Conservation (phyloP, 2,329 filamentous ascomycete genomes). For the Didymella glomerata region DNA sequence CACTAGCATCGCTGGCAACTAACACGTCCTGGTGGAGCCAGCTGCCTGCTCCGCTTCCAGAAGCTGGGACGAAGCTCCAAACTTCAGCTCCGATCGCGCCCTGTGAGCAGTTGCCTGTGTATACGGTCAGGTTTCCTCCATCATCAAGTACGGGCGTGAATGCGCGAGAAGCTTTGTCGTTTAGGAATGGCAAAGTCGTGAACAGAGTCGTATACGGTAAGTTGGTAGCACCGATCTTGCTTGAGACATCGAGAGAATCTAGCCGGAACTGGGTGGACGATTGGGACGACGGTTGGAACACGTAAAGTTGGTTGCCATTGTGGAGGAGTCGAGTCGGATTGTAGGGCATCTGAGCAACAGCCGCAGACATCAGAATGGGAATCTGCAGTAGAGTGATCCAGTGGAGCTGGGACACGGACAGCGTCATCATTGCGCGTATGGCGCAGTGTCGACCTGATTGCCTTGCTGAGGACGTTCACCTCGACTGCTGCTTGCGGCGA, state of each 20-base stretch:
- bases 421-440: conserved; percentile 16
- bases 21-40: conserved; percentile 61
- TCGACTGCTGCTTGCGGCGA: conserved; percentile 23
- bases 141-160: conserved; percentile 74
- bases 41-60: conserved; percentile 55
- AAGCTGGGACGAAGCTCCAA: conserved; percentile 71
- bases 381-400: conserved; percentile 19
- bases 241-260: conserved; percentile 71
- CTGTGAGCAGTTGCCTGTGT: conserved; percentile 74
- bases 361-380: conserved; percentile 18
- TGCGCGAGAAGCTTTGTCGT: conserved; percentile 59
- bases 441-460: conserved; percentile 7
- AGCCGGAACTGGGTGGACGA: conserved; percentile 63
- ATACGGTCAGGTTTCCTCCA: conserved; percentile 75
- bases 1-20: conserved; percentile 46
- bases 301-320: conserved; percentile 68
- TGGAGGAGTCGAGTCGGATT: conserved; percentile 77
- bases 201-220: conserved; percentile 60
- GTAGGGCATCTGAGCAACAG: conserved; percentile 70
- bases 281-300: conserved; percentile 67
- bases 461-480: conserved; percentile 33
- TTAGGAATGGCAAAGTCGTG: conserved; percentile 69
- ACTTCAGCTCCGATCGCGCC: conserved; percentile 62
- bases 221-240: conserved; percentile 60
- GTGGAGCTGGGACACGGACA: conserved; percentile 1